Evolutionary conservation across 2,329 filamentous ascomycete genomes (phyloP).

Genomic region (Talaromyces verruculosus): DNA sequence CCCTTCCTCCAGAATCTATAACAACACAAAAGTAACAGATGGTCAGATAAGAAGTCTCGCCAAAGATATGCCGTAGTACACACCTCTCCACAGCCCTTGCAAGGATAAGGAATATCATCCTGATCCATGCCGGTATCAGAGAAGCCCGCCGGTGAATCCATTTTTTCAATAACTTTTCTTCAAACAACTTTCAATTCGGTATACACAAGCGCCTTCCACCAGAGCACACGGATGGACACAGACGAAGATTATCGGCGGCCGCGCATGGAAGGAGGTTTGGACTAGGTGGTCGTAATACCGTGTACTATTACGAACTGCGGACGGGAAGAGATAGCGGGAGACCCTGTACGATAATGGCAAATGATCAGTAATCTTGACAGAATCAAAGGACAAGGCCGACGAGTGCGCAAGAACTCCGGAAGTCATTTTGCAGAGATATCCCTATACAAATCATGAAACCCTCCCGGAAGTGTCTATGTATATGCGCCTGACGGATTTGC

Average conservation of each 20-base stretch:
- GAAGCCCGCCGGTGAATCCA: slow-evolving; percentile 56
- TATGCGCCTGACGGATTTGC: background rate
- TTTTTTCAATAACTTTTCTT: slow-evolving; percentile 27
- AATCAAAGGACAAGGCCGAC: background rate
- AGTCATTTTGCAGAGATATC: background rate
- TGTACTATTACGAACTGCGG: background rate
- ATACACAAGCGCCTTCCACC: background rate
- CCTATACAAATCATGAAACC: background rate
- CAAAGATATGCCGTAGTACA: slow-evolving; percentile 17
- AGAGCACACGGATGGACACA: slow-evolving; percentile 7
- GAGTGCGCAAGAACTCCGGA: background rate
- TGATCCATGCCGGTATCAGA: slow-evolving; percentile 67
- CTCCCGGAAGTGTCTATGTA: background rate
- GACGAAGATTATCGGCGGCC: slow-evolving; percentile 3
- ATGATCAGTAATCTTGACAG: background rate
- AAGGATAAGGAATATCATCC: slow-evolving; percentile 79
- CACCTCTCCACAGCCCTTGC: slow-evolving; percentile 92
- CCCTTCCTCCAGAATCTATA: slow-evolving; percentile 92
- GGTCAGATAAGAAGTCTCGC: slow-evolving; percentile 11
- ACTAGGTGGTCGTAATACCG: background rate
- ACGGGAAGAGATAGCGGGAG: background rate
- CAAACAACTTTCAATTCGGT: background rate
- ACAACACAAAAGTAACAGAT: slow-evolving; percentile 18
- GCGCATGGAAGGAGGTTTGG: slow-evolving; percentile 14
- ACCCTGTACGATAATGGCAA: background rate